Conservation (phyloP, 495 filamentous ascomycete genomes). For the Podospora anserina region DNA sequence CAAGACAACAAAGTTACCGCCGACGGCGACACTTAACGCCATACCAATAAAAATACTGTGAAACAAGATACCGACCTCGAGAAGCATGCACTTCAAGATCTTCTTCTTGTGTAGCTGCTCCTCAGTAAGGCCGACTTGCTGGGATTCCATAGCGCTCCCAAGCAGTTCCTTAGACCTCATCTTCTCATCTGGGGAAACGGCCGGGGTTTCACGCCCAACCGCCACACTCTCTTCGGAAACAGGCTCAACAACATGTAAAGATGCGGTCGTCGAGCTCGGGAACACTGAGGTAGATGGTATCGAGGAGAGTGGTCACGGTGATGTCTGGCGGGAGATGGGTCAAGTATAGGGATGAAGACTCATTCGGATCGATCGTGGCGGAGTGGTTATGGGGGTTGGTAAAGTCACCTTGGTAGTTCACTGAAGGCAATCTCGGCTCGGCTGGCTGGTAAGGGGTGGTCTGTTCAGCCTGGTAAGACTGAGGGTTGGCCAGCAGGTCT, state of each 20-base stretch:
- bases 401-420: background rate
- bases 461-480: background rate
- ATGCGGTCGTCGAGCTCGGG: background rate
- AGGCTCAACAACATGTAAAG: background rate
- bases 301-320: background rate
- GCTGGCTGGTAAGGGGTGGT: background rate
- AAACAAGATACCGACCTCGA: constrained; percentile 82
- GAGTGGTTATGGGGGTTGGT: background rate
- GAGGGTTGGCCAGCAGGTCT: background rate
- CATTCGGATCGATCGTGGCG: background rate
- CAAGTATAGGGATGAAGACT: background rate
- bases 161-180: constrained; percentile 31
- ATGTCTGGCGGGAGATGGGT: background rate
- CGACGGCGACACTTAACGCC: constrained; percentile 74
- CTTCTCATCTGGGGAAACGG: constrained; percentile 19
- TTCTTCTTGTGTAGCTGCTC: constrained; percentile 54
- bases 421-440: background rate
- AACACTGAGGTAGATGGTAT: background rate
- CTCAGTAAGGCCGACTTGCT: constrained; percentile 26
- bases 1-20: constrained; percentile 71
- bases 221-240: background rate
- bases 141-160: constrained; percentile 21
- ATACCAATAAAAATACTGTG: constrained; percentile 87
- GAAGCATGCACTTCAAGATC: constrained; percentile 72
- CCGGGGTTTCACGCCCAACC: constrained; percentile 6